These are phyloP conservation scores for Chrysoporthe deuterocubensis DNA, from an alignment of 2,329 filamentous ascomycete genomes.

Conservation along the genomic window DNA sequence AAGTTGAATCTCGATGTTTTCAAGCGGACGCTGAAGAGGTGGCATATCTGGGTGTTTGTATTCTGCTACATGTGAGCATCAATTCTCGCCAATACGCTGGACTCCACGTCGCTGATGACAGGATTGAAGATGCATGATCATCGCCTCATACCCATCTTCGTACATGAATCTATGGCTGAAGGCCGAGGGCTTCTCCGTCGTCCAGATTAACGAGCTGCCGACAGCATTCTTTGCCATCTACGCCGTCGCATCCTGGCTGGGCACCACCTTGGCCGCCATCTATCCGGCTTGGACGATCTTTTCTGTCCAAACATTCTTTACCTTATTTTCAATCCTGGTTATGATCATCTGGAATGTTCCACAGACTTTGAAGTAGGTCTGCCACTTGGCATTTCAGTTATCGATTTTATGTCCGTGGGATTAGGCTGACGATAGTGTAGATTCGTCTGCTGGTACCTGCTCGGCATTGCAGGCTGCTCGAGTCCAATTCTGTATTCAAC, in stretches of 20 bases:
- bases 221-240: constrained; percentile 53
- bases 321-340: constrained; percentile 48
- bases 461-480: constrained; percentile 43
- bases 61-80: constrained; percentile 50
- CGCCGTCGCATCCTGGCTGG: constrained; percentile 52
- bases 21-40: constrained; percentile 49
- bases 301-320: constrained; percentile 44
- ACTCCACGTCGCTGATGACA: background rate
- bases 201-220: constrained; percentile 54
- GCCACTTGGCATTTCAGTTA: background rate
- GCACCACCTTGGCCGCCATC: constrained; percentile 54
- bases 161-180: constrained; percentile 61
- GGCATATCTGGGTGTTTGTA: constrained; percentile 57
- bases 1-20: constrained; percentile 48
- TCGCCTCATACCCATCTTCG: constrained; percentile 47
- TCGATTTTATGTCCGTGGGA: background rate
- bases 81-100: background rate
- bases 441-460: constrained; percentile 48
- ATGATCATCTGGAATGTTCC: constrained; percentile 56
- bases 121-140: constrained; percentile 46
- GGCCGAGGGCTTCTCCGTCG: constrained; percentile 50
- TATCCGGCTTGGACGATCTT: constrained; percentile 55
- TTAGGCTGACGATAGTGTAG: constrained; percentile 27
- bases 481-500: constrained; percentile 49
- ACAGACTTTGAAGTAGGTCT: constrained; percentile 46